Base-by-base conservation (phyloP, 768 basidiomycete species). In the Epithele typhae region DNA sequence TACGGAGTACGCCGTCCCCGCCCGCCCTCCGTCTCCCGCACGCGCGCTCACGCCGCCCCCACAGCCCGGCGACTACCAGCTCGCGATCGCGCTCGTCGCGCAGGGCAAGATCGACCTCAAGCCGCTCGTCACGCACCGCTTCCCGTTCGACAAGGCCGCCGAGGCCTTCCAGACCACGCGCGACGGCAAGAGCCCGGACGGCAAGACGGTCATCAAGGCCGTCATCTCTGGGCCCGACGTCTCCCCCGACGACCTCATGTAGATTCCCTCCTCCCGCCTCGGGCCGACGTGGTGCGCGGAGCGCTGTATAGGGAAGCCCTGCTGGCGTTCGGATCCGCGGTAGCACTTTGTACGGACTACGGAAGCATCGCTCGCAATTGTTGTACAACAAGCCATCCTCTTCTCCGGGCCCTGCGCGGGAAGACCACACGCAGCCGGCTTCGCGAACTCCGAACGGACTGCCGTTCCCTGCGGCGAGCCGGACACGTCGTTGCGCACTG, bases 91-190 rank as follows among this genome's bases (percentile, higher is more conserved):
- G 38, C 78, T 97, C 35, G 92, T 84, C 39, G 74, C 87, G 10
- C 77, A 79, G 53, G 91, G 91, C 41, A 84, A 81, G 61, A 78
- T 97, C 54, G 79, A 96, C 64, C 75, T 97, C 45, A 89, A 86
- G 63, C 84, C 93, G 1, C 73, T 98, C 25, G 84, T 96, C 53
- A 90, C 92, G 17, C 93, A 97, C 64, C 77, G 89, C 78, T 92
- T 78, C 68, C 61, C 74, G 27, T 97, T 97, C 63, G 73, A 82
- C 33, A 74, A 92, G 11, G 90, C 92, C 39, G 66, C 78, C 19
- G 70, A 71, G 40, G 95, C 93, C 2, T 96, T 97, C 76, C 70
- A 86, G 46, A 81, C 85, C 12, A 96, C 87, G 30, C 78, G 81
- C 48, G 64, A 69, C 17, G 92, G 93, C 23, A 89, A 85, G 73